phyloP scores from a whole-genome alignment of 345 rosid genomes.

The Nasturtium officinale region DNA sequence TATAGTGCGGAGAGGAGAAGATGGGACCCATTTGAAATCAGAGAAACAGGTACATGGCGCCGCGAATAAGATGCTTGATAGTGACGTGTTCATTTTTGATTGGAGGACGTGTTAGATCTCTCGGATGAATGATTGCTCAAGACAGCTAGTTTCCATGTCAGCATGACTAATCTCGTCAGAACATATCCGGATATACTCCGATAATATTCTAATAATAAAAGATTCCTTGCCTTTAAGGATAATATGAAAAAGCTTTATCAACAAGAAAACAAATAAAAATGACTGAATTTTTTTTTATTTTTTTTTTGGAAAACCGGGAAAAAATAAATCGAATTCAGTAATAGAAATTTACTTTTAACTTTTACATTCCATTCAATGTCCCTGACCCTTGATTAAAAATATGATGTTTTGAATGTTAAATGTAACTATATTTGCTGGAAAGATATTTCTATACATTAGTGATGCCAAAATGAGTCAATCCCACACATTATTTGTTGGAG shows the following conservation, averaged over 20 bases:
- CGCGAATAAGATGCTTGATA: conserved; percentile 40
- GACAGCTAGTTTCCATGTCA: conserved; percentile 59
- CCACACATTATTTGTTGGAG: neutral
- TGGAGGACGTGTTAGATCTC: conserved; percentile 17
- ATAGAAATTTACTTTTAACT: neutral
- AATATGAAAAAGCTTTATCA: conserved; percentile 23
- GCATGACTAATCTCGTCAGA: conserved; percentile 38
- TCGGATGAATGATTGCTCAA: conserved; percentile 28
- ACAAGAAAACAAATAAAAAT: neutral
- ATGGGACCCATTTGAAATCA: conserved; percentile 41
- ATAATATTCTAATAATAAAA: conserved; percentile 9
- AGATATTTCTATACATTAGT: neutral
- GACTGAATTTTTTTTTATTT: neutral
- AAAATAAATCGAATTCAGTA: neutral
- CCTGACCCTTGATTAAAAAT: neutral
- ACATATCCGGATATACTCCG: conserved; percentile 50
- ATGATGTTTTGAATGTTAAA: neutral
- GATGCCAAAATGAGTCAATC: conserved; percentile 22
- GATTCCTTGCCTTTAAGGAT: neutral
- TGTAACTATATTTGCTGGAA: neutral
- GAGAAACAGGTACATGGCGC: conserved; percentile 59
- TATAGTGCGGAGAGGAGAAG: conserved; percentile 17
- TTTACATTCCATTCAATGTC: neutral
- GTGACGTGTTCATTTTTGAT: conserved; percentile 40
- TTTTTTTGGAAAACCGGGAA: neutral